Base-by-base conservation (phyloP, 305 asterid genomes). In the Solanum hybrid region DNA sequence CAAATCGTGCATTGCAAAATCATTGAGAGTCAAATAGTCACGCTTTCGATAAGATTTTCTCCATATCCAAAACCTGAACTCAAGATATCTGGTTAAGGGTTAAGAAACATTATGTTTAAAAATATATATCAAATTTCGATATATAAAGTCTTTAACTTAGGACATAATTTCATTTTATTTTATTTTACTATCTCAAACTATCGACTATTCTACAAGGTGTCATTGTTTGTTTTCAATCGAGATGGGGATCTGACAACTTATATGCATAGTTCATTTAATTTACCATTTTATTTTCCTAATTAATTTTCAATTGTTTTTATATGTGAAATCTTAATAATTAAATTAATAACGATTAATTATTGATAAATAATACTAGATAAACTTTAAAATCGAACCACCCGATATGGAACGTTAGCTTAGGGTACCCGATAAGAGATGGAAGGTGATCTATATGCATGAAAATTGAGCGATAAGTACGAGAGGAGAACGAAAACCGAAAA, bases 1-100 rank as follows among this genome's bases (percentile, higher is more conserved):
- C 1, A 17, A 17, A 57, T 57, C 0, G 1, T 1, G 68, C 24
- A 57, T 57, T 57, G 10, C 10, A 57, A 17, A 4, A 57, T 51
- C 3, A 5, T 17, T 57, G 0, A 3, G 0, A 0, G 68, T 0
- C 0, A 0, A 5, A 51, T 15, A 1, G 0, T 51, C 9, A 51
- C 3, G 4, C 70, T 57, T 7, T 1, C 4, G 10, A 17, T 57
- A 57, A 3, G 24, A 57, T 57, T 57, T 57, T 17, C 24, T 57
- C 2, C 2, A 57, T 57, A 57, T 0, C 70, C n/a, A 57, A 57
- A 57, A 7, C 4, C 0, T 1, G 4, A 57, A 57, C 11, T 57
- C 10, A 17, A 57, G 24, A 17, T 1, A 17, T 57, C 2, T 57
- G 10, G 1, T 57, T 57, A 57, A 51, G 68, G 22, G 1, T 51